Percentiles rank a stretch among this genome's conserved stretches.
Evolutionary conservation across 768 basidiomycete species (phyloP).

Genomic region (Galerina sulciceps): DNA sequence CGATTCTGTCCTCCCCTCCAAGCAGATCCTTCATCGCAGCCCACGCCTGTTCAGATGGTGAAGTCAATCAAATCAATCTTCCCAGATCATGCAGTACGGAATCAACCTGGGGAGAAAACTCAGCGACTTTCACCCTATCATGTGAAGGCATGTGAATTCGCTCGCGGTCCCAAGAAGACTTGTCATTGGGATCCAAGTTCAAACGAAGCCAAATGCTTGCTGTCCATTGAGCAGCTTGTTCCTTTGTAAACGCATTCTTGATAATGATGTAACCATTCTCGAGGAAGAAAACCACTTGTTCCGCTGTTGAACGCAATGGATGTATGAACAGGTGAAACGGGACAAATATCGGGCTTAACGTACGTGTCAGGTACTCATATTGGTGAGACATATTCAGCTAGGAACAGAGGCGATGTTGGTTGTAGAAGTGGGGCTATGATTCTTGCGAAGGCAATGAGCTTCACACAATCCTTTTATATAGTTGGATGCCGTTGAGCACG

Average conservation of each 20-base stretch:
- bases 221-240: conserved; percentile 54
- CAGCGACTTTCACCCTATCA: conserved; percentile 45
- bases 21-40: conserved; percentile 63
- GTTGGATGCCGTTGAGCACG: no score
- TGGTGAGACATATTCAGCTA: conserved; percentile 24
- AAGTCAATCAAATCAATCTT: conserved; percentile 33
- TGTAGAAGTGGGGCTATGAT: no score
- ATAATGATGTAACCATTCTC: conserved; percentile 59
- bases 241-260: conserved; percentile 54
- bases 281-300: conserved; percentile 57
- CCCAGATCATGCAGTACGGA: no score
- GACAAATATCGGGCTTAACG: conserved; percentile 9
- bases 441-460: no score
- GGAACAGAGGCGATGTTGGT: not conserved
- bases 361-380: conserved; percentile 44
- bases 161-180: conserved; percentile 56
- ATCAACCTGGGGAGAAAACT: conserved; percentile 53
- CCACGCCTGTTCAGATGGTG: conserved; percentile 47
- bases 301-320: conserved; percentile 32
- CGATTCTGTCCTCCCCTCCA: conserved; percentile 62
- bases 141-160: conserved; percentile 62
- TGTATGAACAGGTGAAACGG: not conserved
- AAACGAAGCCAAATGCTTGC: conserved; percentile 56
- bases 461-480: no score
- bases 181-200: conserved; percentile 55